Base-by-base conservation (phyloP, 2,329 filamentous ascomycete species). In the Arthroderma sp. region DNA sequence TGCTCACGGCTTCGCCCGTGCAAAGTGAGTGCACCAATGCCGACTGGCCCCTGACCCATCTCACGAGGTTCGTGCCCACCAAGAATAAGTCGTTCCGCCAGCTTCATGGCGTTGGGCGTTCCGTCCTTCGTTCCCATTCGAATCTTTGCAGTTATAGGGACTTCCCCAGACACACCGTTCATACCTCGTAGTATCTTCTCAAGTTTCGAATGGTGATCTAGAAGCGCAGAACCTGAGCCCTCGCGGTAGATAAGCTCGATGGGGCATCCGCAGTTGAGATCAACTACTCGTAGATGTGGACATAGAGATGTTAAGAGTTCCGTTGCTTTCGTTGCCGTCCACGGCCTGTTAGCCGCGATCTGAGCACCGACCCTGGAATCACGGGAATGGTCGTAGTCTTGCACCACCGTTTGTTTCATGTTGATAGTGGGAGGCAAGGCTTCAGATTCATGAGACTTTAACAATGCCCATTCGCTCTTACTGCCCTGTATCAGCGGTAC, bases 151-250 rank as follows among this genome's bases (percentile, higher is more conserved):
- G 87, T 94, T 56, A 98, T 86, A 22, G 91, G 91, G 28, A 93
- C 80, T 55, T 93, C 84, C 37, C 83, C 82, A 3, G 87, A 94
- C 7, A 96, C 86, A 36, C 80, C 77, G 59, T 94, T 95, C 91
- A 98, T 98, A 54, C 91, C 91, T 51, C 88, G 78, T 37, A 98
- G 74, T 66, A 95, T 96, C 64, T 89, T 89, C 64, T 95, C 88
- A 41, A 98, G 69, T 66, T 95, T 96, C 47, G 79, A 79, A 29
- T 78, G 84, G 44, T 81, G 74, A 56, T 98, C 91, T n/a, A 98
- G 78, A 10, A 98, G 76, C 1, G 86, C 89, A 15, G 89, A 94
- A 3, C 91, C 91, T 36, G 85, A 86, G 42, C 91, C 91, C 38
- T 82, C 75, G 55, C 87, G 80, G 70, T 79, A 96, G 42, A 98